These are phyloP conservation scores for Grifola frondosa DNA, from an alignment of 1,284 basidiomycete species.

Conservation along the genomic window DNA sequence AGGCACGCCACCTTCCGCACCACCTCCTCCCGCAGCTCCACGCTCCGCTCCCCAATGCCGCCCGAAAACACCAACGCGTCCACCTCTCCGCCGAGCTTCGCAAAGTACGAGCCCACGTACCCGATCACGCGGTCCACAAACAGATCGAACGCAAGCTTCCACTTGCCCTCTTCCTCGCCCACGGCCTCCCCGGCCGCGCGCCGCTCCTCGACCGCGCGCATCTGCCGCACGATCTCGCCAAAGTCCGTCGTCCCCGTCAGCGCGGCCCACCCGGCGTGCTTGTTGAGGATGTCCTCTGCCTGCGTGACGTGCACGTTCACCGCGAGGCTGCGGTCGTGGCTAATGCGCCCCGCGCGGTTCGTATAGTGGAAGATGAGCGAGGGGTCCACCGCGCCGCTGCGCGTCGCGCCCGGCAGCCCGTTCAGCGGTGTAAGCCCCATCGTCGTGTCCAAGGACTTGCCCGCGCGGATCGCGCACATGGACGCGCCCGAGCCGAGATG, in stretches of 20 bases:
- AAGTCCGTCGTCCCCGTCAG: conserved; percentile 81
- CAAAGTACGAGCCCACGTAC: conserved; percentile 72
- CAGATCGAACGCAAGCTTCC: conserved; percentile 66
- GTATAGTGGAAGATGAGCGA: conserved; percentile 86
- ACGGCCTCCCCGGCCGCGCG: conserved; percentile 28
- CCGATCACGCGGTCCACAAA: conserved; percentile 75
- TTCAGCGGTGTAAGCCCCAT: conserved; percentile 81
- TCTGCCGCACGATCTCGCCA: conserved; percentile 53
- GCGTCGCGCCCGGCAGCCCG: conserved; percentile 85
- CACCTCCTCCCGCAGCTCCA: conserved; percentile 59
- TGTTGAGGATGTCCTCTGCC: conserved; percentile 82
- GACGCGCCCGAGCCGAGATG: conserved; percentile 88
- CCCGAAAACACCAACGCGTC: conserved; percentile 85
- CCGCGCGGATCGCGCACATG: conserved; percentile 69
- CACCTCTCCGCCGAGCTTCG: conserved; percentile 65
- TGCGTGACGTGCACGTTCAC: conserved; percentile 65
- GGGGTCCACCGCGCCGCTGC: conserved; percentile 80
- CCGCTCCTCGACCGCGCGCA: conserved; percentile 25
- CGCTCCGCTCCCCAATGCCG: conserved; percentile 79
- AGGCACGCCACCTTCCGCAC: conserved; percentile 54
- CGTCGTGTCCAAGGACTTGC: conserved; percentile 76
- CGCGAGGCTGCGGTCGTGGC: conserved; percentile 47
- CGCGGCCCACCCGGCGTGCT: conserved; percentile 69
- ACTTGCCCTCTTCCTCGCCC: conserved; percentile 30
- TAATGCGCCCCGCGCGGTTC: conserved; percentile 55